These are phyloP conservation scores for Byssothecium circinans DNA, from an alignment of 2,329 filamentous ascomycete genomes.

Conservation along the genomic window DNA sequence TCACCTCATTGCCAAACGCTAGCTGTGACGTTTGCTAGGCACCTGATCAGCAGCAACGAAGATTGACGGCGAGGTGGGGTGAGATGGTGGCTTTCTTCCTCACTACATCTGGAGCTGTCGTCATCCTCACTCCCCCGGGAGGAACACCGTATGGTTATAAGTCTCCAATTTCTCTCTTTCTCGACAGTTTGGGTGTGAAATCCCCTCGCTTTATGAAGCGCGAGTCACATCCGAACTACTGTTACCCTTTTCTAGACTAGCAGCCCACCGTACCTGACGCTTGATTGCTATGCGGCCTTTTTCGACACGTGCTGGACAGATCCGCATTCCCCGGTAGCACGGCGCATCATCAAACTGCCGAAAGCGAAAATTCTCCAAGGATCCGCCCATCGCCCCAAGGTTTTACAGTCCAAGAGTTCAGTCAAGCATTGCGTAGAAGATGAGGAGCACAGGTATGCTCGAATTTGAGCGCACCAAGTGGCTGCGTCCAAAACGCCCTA, in stretches of 20 bases:
- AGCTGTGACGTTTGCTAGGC: slow-evolving; percentile 2
- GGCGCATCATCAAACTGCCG: slow-evolving; percentile 15
- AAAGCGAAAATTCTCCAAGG: neutral
- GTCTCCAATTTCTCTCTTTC: neutral
- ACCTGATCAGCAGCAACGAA: neutral
- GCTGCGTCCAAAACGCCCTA: neutral
- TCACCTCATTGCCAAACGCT: neutral
- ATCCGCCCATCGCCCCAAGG: neutral
- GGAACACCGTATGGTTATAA: neutral
- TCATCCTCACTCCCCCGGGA: neutral
- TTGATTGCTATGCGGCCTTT: slow-evolving; percentile 2
- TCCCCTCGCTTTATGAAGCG: neutral
- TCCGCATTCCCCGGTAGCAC: slow-evolving; percentile 23
- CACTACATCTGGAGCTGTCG: neutral
- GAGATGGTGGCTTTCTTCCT: neutral
- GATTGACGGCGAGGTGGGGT: neutral
- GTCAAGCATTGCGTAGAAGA: neutral
- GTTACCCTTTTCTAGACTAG: neutral
- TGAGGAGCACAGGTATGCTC: neutral
- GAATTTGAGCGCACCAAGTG: neutral
- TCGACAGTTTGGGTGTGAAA: neutral
- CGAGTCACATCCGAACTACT: neutral
- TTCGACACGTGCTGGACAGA: slow-evolving; percentile 8
- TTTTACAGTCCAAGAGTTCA: neutral
- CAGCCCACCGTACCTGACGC: slow-evolving; percentile 4